Conservation (phyloP, 2,329 filamentous ascomycete genomes). For the Alternaria sp. region DNA sequence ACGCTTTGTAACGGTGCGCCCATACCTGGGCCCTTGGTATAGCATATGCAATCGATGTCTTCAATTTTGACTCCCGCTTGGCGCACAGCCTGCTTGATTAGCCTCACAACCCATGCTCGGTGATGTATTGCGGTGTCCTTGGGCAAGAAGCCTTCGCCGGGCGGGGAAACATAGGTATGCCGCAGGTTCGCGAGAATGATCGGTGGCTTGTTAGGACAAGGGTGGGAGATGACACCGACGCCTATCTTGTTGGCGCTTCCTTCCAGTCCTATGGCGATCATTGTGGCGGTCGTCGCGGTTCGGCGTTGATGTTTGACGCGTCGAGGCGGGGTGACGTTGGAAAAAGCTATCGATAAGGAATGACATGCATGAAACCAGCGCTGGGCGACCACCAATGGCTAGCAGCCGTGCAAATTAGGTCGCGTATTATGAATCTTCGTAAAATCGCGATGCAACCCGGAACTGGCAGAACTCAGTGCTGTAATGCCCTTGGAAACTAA, state of each 20-base stretch:
- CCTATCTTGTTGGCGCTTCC: conserved; percentile 98
- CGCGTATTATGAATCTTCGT: not conserved
- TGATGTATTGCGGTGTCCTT: conserved; percentile 97
- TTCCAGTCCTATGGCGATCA: conserved; percentile 78
- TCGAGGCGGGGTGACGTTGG: conserved; percentile 30
- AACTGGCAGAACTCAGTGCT: not conserved
- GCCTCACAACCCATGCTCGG: conserved; percentile 78
- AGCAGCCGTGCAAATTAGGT: not conserved
- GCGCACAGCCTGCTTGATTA: conserved; percentile 80
- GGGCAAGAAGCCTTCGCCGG: conserved; percentile 91
- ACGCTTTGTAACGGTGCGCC: conserved; percentile 88
- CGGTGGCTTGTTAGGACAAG: conserved; percentile 53
- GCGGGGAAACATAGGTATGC: conserved; percentile 90
- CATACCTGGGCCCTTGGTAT: conserved; percentile 96
- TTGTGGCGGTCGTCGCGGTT: conserved; percentile 37
- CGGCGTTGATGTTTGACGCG: conserved; percentile 10
- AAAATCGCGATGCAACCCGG: not conserved
- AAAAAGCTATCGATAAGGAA: conserved; percentile 26
- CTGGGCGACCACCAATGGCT: not conserved
- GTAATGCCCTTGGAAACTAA: not conserved
- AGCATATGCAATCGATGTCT: conserved; percentile 91
- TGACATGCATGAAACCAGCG: conserved; percentile 9
- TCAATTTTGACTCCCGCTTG: conserved; percentile 61
- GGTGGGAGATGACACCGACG: conserved; percentile 87
- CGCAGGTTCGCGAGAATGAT: conserved; percentile 88